A percentile compares a stretch with the other conserved stretches of the same genome.
These are phyloP conservation scores for Aspergillus funiculosus DNA, from an alignment of 495 filamentous ascomycete genomes.

Conservation along the genomic window DNA sequence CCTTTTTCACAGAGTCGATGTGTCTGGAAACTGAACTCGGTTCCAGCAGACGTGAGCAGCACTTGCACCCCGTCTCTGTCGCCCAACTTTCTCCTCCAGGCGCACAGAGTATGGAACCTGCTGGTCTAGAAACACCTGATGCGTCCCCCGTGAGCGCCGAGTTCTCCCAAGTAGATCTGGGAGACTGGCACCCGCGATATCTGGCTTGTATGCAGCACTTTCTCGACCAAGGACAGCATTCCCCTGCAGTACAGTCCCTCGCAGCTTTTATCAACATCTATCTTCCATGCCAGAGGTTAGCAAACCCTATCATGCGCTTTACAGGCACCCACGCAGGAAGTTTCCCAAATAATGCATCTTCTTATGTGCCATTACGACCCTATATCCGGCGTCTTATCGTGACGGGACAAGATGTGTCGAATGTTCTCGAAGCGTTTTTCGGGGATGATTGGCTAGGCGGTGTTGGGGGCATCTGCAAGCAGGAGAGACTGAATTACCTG, in stretches of 20 bases:
- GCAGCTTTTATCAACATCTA: constrained; percentile 86
- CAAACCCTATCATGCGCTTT: constrained; percentile 16
- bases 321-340: constrained; percentile 10
- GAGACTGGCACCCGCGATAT: constrained; percentile 88
- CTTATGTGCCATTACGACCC: constrained; percentile 65
- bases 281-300: constrained; percentile 38
- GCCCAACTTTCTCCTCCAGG: constrained; percentile 6
- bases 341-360: constrained; percentile 15
- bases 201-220: constrained; percentile 83
- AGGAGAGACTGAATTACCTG: constrained; percentile 85
- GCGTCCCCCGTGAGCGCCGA: constrained; percentile 24
- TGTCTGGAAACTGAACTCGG: constrained; percentile 22
- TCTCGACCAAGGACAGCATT: constrained; percentile 78
- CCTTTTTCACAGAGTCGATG: constrained; percentile 21
- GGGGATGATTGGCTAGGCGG: constrained; percentile 77
- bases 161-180: constrained; percentile 55
- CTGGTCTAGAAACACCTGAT: constrained; percentile 2
- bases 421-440: constrained; percentile 80
- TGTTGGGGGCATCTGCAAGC: constrained; percentile 71
- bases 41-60: constrained; percentile 13
- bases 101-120: not conserved
- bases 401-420: constrained; percentile 75
- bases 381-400: constrained; percentile 88
- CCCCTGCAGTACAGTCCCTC: constrained; percentile 70
- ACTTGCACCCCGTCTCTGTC: constrained; percentile 1